Base-by-base conservation (phyloP, 441 rosid species). In the Pelargonium myrrhifolium region DNA sequence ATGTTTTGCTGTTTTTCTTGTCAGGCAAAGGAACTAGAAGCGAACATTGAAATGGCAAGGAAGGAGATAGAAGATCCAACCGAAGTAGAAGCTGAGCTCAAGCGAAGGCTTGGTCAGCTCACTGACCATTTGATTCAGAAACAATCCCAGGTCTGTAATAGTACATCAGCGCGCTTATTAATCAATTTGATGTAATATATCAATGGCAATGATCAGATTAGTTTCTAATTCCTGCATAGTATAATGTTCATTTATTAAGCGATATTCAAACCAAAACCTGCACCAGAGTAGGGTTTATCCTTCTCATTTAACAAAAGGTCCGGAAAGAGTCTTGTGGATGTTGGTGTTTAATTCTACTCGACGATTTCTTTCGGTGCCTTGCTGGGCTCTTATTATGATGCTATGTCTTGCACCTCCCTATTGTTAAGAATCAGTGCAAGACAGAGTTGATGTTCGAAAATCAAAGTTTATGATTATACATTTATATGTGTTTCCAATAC, bases 101-200 rank as follows among this genome's bases (percentile, higher is more conserved):
- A 86, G 80, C 81, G 86, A 74, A 85, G 94, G 81, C 97, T 93
- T 74, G 81, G 83, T 49, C 97, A 90, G 83, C 80, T 90, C 69
- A 90, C 98, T 66, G 97, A 93, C 82, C 97, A 86, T 85, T 82
- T 93, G 74, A 90, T 93, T 84, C 96, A 93, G 83, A 91, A 93
- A 79, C 97, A 91, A 79, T 84, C 95, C 64, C 97, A 91, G 98
- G 98, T 93, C 63, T 80, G 75, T 72, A 31, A 68, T 63, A 43
- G 43, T 67, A 68, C 75, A 45, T 73, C 61, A 55, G 61, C 9
- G 22, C 61, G 28, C 35, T 67, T 39, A 35, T 18, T 61, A 51
- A 51, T 61, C 9, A 7, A 11, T 18, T 24, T 21, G 24, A 42
- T 2, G 26, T 43, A 17, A 1, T 67, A 6, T 53, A 18, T 51